Conservation (phyloP, 2,329 filamentous ascomycete species). For the Fusarium tanahbumbuense region DNA sequence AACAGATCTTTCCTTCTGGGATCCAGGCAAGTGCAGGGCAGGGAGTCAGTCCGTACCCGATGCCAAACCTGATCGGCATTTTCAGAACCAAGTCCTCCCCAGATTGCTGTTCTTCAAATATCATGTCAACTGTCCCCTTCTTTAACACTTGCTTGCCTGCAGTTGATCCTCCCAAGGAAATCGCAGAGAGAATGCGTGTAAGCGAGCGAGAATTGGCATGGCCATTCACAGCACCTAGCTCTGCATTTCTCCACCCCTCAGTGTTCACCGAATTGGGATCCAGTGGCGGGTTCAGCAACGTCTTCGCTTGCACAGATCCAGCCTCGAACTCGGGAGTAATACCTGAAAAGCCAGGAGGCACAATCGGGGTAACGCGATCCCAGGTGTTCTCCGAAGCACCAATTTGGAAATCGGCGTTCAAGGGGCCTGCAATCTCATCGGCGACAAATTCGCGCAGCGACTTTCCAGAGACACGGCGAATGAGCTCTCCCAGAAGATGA, state of each 20-base stretch:
- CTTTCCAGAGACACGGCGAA: background rate
- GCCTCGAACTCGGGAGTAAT: background rate
- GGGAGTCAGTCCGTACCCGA: background rate
- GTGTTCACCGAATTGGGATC: background rate
- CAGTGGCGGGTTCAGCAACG: background rate
- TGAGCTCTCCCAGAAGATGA: background rate
- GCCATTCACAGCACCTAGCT: background rate
- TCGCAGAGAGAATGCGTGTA: background rate
- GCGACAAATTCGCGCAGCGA: background rate
- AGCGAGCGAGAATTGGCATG: background rate
- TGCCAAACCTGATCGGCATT: background rate
- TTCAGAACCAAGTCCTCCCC: background rate
- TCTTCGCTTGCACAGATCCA: background rate
- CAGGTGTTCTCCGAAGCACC: background rate
- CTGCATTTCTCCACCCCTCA: background rate
- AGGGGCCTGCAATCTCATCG: background rate
- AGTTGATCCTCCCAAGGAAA: background rate
- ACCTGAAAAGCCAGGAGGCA: background rate
- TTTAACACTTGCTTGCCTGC: background rate
- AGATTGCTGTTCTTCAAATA: background rate
- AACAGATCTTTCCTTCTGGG: background rate
- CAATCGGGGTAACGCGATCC: fast-evolving
- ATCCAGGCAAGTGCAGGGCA: background rate
- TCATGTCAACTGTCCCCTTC: background rate
- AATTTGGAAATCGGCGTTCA: slow-evolving; percentile 2